Conservation (phyloP, 2,329 filamentous ascomycete species). For the Talaromyces pinophilus region DNA sequence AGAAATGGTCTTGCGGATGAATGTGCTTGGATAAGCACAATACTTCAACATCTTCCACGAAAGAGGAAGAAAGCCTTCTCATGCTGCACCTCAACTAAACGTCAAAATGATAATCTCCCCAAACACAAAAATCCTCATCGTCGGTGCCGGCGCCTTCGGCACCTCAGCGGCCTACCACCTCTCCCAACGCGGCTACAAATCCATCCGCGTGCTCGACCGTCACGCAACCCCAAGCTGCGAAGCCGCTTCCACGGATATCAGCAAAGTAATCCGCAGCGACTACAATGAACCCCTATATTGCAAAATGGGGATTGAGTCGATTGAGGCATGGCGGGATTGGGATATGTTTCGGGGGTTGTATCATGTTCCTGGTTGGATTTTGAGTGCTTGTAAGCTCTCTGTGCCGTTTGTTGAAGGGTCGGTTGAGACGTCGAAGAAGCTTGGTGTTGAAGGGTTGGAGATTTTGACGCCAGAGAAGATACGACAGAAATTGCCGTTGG, state of each 20-base stretch:
- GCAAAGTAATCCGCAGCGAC: slow-evolving; percentile 70
- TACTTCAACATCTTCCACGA: neutral
- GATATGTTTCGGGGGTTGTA: slow-evolving; percentile 56
- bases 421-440: slow-evolving; percentile 12
- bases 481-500: slow-evolving; percentile 51
- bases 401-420: slow-evolving; percentile 20
- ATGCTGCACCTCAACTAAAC: neutral
- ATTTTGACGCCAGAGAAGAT: slow-evolving; percentile 42
- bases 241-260: slow-evolving; percentile 72
- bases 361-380: slow-evolving; percentile 62
- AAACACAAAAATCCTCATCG: slow-evolving; percentile 51
- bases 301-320: slow-evolving; percentile 64
- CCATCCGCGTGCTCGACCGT: slow-evolving; percentile 61
- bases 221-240: slow-evolving; percentile 51
- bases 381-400: slow-evolving; percentile 32
- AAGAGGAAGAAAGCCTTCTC: neutral
- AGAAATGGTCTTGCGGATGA: neutral
- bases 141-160: slow-evolving; percentile 67
- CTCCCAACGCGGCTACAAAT: slow-evolving; percentile 50
- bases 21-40: neutral
- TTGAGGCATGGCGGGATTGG: slow-evolving; percentile 57
- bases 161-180: slow-evolving; percentile 67
- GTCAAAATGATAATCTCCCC: neutral
- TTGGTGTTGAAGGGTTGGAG: slow-evolving; percentile 13
- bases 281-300: slow-evolving; percentile 67